Evolutionary conservation across 202 grass and related monocot species (phyloP).

Genomic region (Panicum virgatum): DNA sequence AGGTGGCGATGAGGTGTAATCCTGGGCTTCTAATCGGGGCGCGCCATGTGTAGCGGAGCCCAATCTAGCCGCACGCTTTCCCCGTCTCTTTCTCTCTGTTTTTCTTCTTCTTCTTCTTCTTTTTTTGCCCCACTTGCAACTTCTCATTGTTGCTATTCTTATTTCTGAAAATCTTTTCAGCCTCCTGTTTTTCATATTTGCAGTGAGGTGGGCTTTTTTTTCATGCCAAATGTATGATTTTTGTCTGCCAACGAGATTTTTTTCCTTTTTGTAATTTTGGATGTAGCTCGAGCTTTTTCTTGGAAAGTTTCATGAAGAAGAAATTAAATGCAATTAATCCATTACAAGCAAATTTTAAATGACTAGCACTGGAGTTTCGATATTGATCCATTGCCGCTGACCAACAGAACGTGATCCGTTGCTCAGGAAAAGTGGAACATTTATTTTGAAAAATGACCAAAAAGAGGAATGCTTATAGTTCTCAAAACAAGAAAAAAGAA

Average conservation of each 20-base stretch:
- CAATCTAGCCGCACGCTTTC: conserved; percentile 34
- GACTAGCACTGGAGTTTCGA: too few relatives aligned
- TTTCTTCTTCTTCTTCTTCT: background rate
- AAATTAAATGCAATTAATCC: too few relatives aligned
- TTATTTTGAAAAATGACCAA: too few relatives aligned
- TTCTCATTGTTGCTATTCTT: background rate
- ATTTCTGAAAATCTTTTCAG: background rate
- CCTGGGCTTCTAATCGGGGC: conserved; percentile 45
- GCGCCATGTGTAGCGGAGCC: conserved; percentile 41
- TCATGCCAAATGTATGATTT: background rate
- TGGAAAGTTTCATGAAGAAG: too few relatives aligned
- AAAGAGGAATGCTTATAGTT: background rate
- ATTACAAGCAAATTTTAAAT: background rate
- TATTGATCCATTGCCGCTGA: too few relatives aligned
- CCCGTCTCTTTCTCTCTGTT: background rate
- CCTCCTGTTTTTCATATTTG: background rate
- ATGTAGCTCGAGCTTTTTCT: too few relatives aligned
- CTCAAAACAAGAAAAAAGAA: background rate
- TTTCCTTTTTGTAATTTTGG: too few relatives aligned
- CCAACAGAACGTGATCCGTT: too few relatives aligned
- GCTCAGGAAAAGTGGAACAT: too few relatives aligned
- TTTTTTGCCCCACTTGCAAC: background rate
- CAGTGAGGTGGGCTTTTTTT: accelerated
- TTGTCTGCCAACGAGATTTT: background rate
- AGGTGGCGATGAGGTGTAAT: conserved; percentile 63